Base-by-base conservation (phyloP, 345 rosid species). In the Gossypioides kirkii region DNA sequence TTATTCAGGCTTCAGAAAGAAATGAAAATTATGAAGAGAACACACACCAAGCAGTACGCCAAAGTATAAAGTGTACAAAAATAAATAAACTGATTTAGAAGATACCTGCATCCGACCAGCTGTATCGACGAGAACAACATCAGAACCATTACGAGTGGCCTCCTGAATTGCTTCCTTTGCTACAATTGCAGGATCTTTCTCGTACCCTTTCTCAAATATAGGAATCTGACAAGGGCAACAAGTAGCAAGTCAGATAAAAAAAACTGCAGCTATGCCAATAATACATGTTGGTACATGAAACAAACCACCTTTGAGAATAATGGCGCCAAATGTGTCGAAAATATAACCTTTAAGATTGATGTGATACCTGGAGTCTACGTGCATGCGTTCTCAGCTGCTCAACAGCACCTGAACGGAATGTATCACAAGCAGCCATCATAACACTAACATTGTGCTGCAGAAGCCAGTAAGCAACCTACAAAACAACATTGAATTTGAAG, bases 371-470 rank as follows among this genome's bases (percentile, higher is more conserved):
- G 50, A 96, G 84, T 76, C 99, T 91, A 52, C 98, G 96, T 73
- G 98, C 99, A 85, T 96, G 99, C 62, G 96, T 93, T 50, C 98
- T 78, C 74, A 96, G 80, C 82, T 96, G 99, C 83, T 96, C 99
- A 77, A 96, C 98, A 79, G 98, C 99, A 77, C 99, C 99, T 50
- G 99, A 87, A 32, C 99, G 88, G 82, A 95, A 95, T 73, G 99
- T 95, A 81, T 95, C 99, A 72, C 98, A 95, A 45, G 99, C 99
- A 81, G 99, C 99, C 98, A 95, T 95, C 99, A 91, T 92, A 67
- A 91, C 98, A 61, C 84, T 88, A 73, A 91, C 81, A 54, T 95
- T 81, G 80, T 95, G 98, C 96, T 92, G 97, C 76, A 69, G 83
- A 82, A 95, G 99, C 99, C 99, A 95, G 81, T 91, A 92, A 8